phyloP scores from a whole-genome alignment of 805 yeast genomes.

The Zygotorulaspora sp. region DNA sequence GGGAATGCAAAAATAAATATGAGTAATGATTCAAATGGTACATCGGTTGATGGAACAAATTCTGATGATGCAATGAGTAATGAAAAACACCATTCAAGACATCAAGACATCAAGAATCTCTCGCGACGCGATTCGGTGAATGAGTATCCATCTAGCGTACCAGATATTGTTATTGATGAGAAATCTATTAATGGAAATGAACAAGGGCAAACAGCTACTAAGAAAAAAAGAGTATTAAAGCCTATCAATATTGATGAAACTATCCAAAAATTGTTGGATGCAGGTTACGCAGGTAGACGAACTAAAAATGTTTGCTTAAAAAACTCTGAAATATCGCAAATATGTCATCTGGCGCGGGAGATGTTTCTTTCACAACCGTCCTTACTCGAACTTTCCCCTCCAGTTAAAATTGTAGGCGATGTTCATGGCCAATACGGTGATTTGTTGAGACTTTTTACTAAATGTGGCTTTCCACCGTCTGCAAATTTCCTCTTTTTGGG shows the following conservation, averaged over 20 bases:
- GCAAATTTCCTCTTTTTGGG: slow-evolving; percentile 90
- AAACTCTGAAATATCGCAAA: slow-evolving; percentile 79
- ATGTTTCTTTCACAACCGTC: slow-evolving; percentile 88
- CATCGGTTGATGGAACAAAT: neutral
- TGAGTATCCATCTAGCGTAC: slow-evolving; percentile 26
- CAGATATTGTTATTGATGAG: slow-evolving; percentile 16
- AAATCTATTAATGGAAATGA: slow-evolving; percentile 23
- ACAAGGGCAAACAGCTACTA: slow-evolving; percentile 19
- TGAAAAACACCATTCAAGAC: slow-evolving; percentile 8
- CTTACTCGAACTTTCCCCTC: slow-evolving; percentile 73
- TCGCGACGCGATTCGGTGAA: slow-evolving; percentile 14
- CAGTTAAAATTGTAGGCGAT: slow-evolving; percentile 84
- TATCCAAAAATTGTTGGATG: slow-evolving; percentile 86
- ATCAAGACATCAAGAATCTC: slow-evolving; percentile 8
- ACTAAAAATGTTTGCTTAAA: slow-evolving; percentile 86
- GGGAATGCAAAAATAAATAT: slow-evolving; percentile 7
- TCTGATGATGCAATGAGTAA: slow-evolving; percentile 2
- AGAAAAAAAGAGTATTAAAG: slow-evolving; percentile 26
- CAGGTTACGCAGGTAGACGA: slow-evolving; percentile 93
- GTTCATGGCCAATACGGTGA: slow-evolving; percentile 97
- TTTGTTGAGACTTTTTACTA: slow-evolving; percentile 81
- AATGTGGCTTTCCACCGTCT: slow-evolving; percentile 95
- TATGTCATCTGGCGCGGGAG: slow-evolving; percentile 85
- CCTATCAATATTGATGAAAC: slow-evolving; percentile 72
- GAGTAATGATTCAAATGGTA: slow-evolving; percentile 1